Evolutionary conservation across 1,139 yeast species (phyloP).

Genomic region (Pichiaceae sp.): DNA sequence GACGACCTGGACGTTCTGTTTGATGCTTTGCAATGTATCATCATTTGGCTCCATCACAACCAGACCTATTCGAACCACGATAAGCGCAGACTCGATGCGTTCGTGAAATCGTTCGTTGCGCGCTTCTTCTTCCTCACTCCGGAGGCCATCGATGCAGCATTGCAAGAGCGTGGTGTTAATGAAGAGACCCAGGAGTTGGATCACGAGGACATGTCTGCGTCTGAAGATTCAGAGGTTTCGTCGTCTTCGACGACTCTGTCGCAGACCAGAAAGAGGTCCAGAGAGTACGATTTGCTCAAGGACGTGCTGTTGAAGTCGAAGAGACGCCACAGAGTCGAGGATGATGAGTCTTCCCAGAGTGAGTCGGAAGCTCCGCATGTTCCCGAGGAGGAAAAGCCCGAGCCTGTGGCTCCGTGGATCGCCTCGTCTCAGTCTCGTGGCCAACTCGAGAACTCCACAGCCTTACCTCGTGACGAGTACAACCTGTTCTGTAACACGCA

Average conservation of each 20-base stretch:
- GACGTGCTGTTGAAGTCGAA: constrained; percentile 67
- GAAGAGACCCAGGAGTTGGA: background rate
- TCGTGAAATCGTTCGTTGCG: constrained; percentile 62
- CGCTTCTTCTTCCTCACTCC: constrained; percentile 54
- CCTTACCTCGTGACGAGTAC: constrained; percentile 34
- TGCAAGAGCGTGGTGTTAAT: constrained; percentile 21
- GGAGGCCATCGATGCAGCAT: constrained; percentile 26
- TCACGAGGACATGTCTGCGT: constrained; percentile 1
- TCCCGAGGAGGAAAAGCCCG: background rate
- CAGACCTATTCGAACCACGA: constrained; percentile 76
- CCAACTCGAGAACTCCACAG: constrained; percentile 12
- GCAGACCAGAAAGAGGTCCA: constrained; percentile 23
- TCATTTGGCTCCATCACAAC: constrained; percentile 60
- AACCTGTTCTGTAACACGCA: constrained; percentile 89
- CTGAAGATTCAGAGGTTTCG: constrained; percentile 11
- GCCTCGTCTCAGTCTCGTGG: constrained; percentile 4
- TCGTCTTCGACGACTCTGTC: constrained; percentile 17
- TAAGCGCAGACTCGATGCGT: constrained; percentile 62
- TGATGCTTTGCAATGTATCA: constrained; percentile 66
- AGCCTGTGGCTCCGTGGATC: background rate
- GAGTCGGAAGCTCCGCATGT: constrained; percentile 24
- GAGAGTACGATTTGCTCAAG: constrained; percentile 59
- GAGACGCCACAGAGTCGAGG: constrained; percentile 10
- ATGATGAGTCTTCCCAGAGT: constrained; percentile 19
- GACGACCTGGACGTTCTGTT: constrained; percentile 59